Conservation (phyloP, 345 rosid genomes). For the Trapa incisa region DNA sequence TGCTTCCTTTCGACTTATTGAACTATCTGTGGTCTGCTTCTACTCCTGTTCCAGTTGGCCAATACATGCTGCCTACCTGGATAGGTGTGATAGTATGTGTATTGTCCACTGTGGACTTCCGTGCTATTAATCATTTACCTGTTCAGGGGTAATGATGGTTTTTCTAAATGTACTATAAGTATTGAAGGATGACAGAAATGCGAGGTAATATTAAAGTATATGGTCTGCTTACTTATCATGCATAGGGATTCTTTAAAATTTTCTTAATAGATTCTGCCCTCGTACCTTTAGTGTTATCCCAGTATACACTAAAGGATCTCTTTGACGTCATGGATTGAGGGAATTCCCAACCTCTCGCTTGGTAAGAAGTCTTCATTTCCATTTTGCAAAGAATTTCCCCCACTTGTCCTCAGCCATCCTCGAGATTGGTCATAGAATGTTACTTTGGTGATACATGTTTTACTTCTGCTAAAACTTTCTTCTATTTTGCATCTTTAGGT, state of each 20-base stretch:
- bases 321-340: slow-evolving; percentile 99
- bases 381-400: background rate
- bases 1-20: slow-evolving; percentile 84
- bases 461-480: slow-evolving; percentile 4
- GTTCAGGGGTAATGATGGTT: background rate
- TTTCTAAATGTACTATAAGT: background rate
- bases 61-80: slow-evolving; percentile 10
- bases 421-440: background rate
- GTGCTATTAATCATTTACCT: no score
- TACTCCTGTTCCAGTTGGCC: slow-evolving; percentile 65
- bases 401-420: no score
- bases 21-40: slow-evolving; percentile 77
- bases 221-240: background rate
- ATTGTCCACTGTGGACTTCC: background rate
- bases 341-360: slow-evolving; percentile 60
- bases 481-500: slow-evolving; percentile 36
- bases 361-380: slow-evolving; percentile 29
- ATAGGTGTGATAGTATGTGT: no score
- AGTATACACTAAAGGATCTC: slow-evolving; percentile 97
- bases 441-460: slow-evolving; percentile 1
- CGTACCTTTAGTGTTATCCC: slow-evolving; percentile 44
- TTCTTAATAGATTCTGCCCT: background rate
- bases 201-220: background rate
- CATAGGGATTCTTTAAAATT: background rate
- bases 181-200: background rate